These are phyloP conservation scores for Teunomyces funiuensis DNA, from an alignment of 805 yeast species.

Conservation along the genomic window DNA sequence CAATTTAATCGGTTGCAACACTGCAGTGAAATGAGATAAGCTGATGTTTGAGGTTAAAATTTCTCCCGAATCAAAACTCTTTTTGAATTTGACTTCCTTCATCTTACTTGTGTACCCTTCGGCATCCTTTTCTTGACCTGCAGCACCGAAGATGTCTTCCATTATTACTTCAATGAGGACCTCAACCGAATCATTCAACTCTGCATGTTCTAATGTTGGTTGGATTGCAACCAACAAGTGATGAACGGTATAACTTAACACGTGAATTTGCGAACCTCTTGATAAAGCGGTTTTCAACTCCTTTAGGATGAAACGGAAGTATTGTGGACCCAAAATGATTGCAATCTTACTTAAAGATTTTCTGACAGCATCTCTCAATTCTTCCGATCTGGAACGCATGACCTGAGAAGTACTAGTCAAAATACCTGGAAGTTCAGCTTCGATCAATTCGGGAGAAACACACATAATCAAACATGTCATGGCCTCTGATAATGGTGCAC, in stretches of 20 bases:
- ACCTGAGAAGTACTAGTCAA: conserved; percentile 87
- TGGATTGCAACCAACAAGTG: conserved; percentile 58
- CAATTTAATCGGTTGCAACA: conserved; percentile 69
- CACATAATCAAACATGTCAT: conserved; percentile 65
- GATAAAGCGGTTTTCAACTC: conserved; percentile 78
- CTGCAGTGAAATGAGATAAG: conserved; percentile 51
- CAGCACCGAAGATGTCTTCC: conserved; percentile 91
- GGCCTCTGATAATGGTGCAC: conserved; percentile 83
- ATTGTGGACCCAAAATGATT: conserved; percentile 64
- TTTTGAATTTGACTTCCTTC: conserved; percentile 87
- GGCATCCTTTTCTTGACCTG: conserved; percentile 92
- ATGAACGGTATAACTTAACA: conserved; percentile 85
- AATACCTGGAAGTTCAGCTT: conserved; percentile 70
- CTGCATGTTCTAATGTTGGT: conserved; percentile 58
- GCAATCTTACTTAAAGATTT: conserved; percentile 69
- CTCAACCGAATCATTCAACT: conserved; percentile 64
- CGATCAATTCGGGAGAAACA: conserved; percentile 55
- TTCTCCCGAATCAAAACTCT: conserved; percentile 86
- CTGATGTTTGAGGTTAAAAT: conserved; percentile 64
- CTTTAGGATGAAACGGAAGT: conserved; percentile 69
- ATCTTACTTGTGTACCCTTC: conserved; percentile 84
- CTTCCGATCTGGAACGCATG: conserved; percentile 80
- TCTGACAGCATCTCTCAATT: conserved; percentile 82
- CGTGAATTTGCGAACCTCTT: conserved; percentile 92
- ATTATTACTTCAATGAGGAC: conserved; percentile 70